Conservation (phyloP, 2,329 filamentous ascomycete genomes). For the Sporothrix euskadiensis region DNA sequence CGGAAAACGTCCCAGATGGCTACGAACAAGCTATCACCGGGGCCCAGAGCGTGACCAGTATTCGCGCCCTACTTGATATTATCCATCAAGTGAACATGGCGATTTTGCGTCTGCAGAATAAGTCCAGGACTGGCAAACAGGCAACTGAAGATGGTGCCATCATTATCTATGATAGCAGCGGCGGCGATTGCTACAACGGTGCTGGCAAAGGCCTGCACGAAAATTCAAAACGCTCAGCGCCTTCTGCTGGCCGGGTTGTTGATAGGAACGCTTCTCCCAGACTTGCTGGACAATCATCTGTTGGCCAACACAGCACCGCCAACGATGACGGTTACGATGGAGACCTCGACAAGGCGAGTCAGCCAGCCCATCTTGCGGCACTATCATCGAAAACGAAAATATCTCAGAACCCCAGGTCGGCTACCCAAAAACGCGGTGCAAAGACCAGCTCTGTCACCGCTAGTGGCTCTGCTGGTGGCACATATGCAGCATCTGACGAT, state of each 20-base stretch:
- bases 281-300: neutral
- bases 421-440: neutral
- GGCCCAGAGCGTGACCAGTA: neutral
- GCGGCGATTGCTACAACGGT: neutral
- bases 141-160: neutral
- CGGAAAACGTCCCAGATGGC: neutral
- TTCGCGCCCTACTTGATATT: neutral
- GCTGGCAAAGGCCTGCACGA: slow-evolving; percentile 33
- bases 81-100: neutral
- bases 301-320: too few relatives aligned
- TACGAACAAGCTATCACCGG: neutral
- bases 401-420: neutral
- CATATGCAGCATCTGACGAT: neutral
- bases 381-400: neutral
- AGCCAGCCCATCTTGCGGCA: neutral
- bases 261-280: neutral
- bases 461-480: neutral
- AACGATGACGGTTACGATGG: neutral
- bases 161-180: neutral
- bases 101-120: neutral
- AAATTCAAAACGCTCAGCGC: neutral
- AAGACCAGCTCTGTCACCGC: neutral
- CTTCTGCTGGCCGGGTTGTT: too few relatives aligned
- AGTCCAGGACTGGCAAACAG: neutral
- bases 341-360: neutral